Percentiles rank a stretch among this genome's conserved stretches.
phyloP scores from a whole-genome alignment of 495 filamentous ascomycete genomes.

The Neurospora terricola region DNA sequence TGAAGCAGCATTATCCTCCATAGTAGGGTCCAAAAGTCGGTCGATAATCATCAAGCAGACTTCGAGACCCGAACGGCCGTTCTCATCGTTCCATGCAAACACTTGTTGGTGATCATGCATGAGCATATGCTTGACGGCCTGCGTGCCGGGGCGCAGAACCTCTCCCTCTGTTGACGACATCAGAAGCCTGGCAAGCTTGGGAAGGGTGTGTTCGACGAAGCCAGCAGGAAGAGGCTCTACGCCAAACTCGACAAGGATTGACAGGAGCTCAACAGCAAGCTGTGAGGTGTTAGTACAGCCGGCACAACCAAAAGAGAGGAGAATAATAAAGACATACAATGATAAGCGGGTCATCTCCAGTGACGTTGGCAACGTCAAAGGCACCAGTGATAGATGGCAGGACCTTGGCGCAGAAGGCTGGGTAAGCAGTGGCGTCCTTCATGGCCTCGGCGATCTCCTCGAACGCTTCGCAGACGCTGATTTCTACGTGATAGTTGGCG shows the following conservation, averaged over 20 bases:
- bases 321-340: constrained; percentile 37
- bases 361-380: constrained; percentile 78
- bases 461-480: constrained; percentile 80
- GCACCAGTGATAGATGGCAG: constrained; percentile 78
- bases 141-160: constrained; percentile 74
- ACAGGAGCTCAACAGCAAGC: constrained; percentile 77
- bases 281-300: constrained; percentile 16
- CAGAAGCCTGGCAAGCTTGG: constrained; percentile 74
- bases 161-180: constrained; percentile 74
- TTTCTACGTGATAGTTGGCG: constrained; percentile 73
- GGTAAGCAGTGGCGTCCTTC: constrained; percentile 55
- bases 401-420: constrained; percentile 75
- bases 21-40: constrained; percentile 68
- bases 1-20: constrained; percentile 85
- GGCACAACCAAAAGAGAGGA: background rate
- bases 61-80: constrained; percentile 74
- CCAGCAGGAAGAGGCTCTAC: constrained; percentile 74
- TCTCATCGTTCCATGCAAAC: constrained; percentile 66
- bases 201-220: constrained; percentile 75
- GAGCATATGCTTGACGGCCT: constrained; percentile 78
- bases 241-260: constrained; percentile 70
- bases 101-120: constrained; percentile 81
- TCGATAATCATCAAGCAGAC: constrained; percentile 86
- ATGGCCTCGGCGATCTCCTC: constrained; percentile 62
- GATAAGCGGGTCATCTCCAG: constrained; percentile 70